A percentile compares a stretch with the other conserved stretches of the same genome.
Evolutionary conservation across 495 filamentous ascomycete genomes (phyloP).

Genomic region (Aspergillus kassunensis): DNA sequence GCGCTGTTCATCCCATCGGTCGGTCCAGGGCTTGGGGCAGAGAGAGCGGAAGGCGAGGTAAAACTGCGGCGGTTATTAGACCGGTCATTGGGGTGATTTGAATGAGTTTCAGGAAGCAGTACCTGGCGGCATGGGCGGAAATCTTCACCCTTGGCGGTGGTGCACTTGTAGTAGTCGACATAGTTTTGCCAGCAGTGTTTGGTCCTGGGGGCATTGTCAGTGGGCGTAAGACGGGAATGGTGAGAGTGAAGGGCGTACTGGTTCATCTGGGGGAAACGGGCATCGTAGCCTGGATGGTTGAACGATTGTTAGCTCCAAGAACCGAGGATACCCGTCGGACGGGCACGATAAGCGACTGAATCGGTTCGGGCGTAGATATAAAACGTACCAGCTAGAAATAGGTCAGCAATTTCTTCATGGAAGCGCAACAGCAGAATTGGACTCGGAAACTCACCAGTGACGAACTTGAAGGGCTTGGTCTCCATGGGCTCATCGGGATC

Average conservation of each 20-base stretch:
- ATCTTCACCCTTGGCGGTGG: conserved; percentile 97
- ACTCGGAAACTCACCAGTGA: conserved; percentile 72
- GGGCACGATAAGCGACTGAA: conserved; percentile 13
- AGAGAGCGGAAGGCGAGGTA: conserved; percentile 92
- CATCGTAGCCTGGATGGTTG: conserved; percentile 78
- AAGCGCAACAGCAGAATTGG: conserved; percentile 28
- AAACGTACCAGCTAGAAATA: conserved; percentile 43
- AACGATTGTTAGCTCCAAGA: conserved; percentile 15
- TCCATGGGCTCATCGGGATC: conserved; percentile 81
- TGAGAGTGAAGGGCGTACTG: conserved; percentile 52
- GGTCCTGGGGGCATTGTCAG: conserved; percentile 42
- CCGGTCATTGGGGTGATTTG: neutral
- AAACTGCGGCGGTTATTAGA: conserved; percentile 58
- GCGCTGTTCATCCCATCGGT: conserved; percentile 96
- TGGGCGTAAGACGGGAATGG: neutral
- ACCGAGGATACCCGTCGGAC: conserved; percentile 12
- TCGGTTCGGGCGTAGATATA: conserved; percentile 13
- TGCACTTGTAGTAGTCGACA: conserved; percentile 99
- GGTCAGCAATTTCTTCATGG: conserved; percentile 44
- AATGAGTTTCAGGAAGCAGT: conserved; percentile 17
- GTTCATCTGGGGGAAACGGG: conserved; percentile 98
- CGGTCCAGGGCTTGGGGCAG: conserved; percentile 91
- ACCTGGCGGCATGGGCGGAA: conserved; percentile 97
- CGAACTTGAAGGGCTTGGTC: conserved; percentile 99
- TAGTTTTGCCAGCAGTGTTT: conserved; percentile 99